phyloP scores from a whole-genome alignment of 768 basidiomycete species.

The Suillus occidentalis region DNA sequence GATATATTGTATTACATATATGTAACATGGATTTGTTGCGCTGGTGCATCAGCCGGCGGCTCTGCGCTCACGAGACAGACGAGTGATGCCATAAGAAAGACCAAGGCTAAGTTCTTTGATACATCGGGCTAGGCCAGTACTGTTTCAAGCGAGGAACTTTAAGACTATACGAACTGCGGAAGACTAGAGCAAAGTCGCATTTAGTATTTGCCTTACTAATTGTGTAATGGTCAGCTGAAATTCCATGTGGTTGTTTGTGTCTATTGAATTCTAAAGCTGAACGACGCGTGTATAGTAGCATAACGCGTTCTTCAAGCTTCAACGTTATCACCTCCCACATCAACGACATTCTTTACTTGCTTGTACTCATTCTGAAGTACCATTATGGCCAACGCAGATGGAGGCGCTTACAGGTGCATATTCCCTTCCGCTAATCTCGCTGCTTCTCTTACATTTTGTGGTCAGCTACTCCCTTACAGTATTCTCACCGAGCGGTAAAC shows the following conservation, averaged over 20 bases:
- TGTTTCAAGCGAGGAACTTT: not conserved
- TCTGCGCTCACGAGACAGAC: not conserved
- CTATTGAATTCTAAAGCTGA: slow-evolving; percentile 18
- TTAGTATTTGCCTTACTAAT: not conserved
- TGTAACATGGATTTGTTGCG: not conserved
- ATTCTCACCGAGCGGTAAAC: slow-evolving; percentile 98
- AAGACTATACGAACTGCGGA: not conserved
- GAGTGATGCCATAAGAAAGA: not conserved
- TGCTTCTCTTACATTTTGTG: slow-evolving; percentile 18
- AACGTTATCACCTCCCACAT: not conserved
- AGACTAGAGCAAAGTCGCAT: not conserved
- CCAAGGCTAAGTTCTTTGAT: not conserved
- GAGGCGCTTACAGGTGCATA: slow-evolving; percentile 72
- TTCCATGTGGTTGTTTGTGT: slow-evolving; percentile 17
- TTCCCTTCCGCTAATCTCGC: slow-evolving; percentile 17
- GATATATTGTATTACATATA: not conserved
- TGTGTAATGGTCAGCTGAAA: not conserved
- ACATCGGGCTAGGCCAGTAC: not conserved
- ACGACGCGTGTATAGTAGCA: slow-evolving; percentile 26
- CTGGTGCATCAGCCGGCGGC: not conserved
- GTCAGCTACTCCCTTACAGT: slow-evolving; percentile 96
- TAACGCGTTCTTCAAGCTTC: slow-evolving; percentile 22
- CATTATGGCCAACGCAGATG: slow-evolving; percentile 78
- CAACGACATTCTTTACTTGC: slow-evolving; percentile 1
- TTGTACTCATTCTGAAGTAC: slow-evolving; percentile 14